Conservation (phyloP, 768 basidiomycete genomes). For the Postia placenta region DNA sequence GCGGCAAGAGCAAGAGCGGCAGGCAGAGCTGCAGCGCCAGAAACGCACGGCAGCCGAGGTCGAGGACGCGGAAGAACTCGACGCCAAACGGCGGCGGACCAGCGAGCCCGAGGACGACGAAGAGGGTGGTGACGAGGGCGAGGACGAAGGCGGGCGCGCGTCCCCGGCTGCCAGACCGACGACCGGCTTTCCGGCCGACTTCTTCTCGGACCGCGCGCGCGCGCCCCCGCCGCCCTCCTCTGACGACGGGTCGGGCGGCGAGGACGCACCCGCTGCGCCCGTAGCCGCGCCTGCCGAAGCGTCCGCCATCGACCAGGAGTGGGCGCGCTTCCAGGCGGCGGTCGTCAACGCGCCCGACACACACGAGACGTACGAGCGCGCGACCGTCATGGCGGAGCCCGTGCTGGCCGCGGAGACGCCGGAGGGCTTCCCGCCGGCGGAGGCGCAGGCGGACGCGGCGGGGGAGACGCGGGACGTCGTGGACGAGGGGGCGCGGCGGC, state of each 20-base stretch:
- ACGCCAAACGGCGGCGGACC: conserved; percentile 23
- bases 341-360: conserved; percentile 37
- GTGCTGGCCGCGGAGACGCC: conserved; percentile 41
- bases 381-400: conserved; percentile 69
- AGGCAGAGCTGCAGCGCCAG: conserved; percentile 30
- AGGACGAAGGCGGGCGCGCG: conserved; percentile 26
- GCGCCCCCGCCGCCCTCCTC: conserved; percentile 34
- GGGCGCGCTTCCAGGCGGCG: conserved; percentile 64
- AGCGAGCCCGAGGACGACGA: conserved; percentile 22
- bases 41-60: conserved; percentile 30
- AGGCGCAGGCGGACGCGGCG: conserved; percentile 21
- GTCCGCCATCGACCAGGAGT: conserved; percentile 59
- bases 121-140: no score
- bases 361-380: conserved; percentile 54
- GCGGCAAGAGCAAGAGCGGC: conserved; percentile 28
- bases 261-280: conserved; percentile 19
- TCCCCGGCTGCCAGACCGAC: conserved; percentile 1
- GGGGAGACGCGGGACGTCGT: conserved; percentile 22
- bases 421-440: conserved; percentile 40
- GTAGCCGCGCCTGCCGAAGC: conserved; percentile 14
- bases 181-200: conserved; percentile 52
- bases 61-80: conserved; percentile 12
- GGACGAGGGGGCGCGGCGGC: conserved; percentile 41
- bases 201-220: conserved; percentile 75
- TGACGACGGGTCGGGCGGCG: conserved; percentile 37